Conservation (phyloP, 768 basidiomycete species). For the Hebeloma cylindrosporum region DNA sequence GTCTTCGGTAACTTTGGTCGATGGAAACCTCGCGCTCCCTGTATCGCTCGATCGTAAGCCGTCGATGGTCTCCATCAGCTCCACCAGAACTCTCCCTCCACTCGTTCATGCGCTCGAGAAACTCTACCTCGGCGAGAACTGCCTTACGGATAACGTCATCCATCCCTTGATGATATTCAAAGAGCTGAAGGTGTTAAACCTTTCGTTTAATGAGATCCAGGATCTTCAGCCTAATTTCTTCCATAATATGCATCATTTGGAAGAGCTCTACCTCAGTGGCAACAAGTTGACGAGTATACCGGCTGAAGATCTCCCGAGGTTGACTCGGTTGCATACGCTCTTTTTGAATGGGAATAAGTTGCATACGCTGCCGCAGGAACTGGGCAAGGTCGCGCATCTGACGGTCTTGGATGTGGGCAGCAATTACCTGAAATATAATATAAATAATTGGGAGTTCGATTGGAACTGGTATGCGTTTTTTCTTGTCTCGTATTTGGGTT, state of each 20-base stretch:
- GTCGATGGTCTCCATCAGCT: constrained; percentile 29
- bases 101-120: constrained; percentile 71
- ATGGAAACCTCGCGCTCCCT: constrained; percentile 15
- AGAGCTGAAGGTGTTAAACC: constrained; percentile 79
- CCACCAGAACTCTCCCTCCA: constrained; percentile 21
- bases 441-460: constrained; percentile 97
- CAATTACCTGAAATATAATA: constrained; percentile 94
- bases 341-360: constrained; percentile 94
- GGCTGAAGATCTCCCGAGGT: constrained; percentile 78
- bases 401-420: constrained; percentile 89
- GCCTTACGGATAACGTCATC: constrained; percentile 75
- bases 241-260: constrained; percentile 62
- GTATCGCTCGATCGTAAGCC: constrained; percentile 30
- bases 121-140: constrained; percentile 90
- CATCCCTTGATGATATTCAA: constrained; percentile 72
- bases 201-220: constrained; percentile 93
- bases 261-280: constrained; percentile 93
- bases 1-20: too few species aligned
- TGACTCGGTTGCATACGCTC: constrained; percentile 68
- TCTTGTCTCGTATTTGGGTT: neutral
- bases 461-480: constrained; percentile 86
- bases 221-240: constrained; percentile 83
- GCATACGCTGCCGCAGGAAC: constrained; percentile 87
- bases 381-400: constrained; percentile 79
- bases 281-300: constrained; percentile 90